phyloP scores from a whole-genome alignment of 192 early-diverging fungal species.

The Hyaloraphidium curvatum region DNA sequence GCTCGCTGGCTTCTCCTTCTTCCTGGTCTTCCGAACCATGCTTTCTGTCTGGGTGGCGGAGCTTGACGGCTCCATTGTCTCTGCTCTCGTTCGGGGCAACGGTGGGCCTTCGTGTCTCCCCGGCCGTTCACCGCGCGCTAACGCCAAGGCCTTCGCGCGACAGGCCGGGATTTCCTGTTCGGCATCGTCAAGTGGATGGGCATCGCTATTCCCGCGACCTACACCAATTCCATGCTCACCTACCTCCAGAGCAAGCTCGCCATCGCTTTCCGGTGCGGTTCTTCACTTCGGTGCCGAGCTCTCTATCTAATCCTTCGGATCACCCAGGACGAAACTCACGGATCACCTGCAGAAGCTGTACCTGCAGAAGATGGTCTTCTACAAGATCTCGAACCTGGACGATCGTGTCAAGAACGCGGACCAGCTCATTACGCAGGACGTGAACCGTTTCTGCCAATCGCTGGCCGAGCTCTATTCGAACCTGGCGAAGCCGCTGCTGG shows the following conservation, averaged over 20 bases:
- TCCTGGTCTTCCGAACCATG: constrained; percentile 76
- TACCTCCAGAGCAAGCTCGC: constrained; percentile 58
- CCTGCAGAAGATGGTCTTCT: background rate
- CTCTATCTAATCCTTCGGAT: no score
- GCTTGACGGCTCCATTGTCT: constrained; percentile 67
- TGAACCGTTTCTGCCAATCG: constrained; percentile 75
- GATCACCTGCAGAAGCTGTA: constrained; percentile 46
- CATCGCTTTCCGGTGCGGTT: constrained; percentile 64
- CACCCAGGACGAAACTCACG: constrained; percentile 70
- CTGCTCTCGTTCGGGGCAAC: constrained; percentile 54
- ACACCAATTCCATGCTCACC: constrained; percentile 82
- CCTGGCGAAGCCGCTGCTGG: constrained; percentile 84
- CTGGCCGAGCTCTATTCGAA: constrained; percentile 80
- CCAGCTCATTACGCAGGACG: constrained; percentile 77
- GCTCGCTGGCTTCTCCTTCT: constrained; percentile 60
- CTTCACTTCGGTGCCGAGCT: no score
- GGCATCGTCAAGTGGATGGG: constrained; percentile 67
- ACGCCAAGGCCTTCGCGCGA: no score
- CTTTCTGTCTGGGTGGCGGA: constrained; percentile 80
- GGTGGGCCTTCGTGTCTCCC: no score
- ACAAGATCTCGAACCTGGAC: constrained; percentile 64
- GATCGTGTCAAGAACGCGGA: constrained; percentile 43
- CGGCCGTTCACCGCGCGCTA: no score
- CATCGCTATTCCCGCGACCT: constrained; percentile 84
- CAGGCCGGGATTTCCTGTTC: constrained; percentile 59